Percentiles rank a stretch among this genome's conserved stretches.
These are phyloP conservation scores for Hericium coralloides DNA, from an alignment of 768 basidiomycete genomes.

Conservation along the genomic window DNA sequence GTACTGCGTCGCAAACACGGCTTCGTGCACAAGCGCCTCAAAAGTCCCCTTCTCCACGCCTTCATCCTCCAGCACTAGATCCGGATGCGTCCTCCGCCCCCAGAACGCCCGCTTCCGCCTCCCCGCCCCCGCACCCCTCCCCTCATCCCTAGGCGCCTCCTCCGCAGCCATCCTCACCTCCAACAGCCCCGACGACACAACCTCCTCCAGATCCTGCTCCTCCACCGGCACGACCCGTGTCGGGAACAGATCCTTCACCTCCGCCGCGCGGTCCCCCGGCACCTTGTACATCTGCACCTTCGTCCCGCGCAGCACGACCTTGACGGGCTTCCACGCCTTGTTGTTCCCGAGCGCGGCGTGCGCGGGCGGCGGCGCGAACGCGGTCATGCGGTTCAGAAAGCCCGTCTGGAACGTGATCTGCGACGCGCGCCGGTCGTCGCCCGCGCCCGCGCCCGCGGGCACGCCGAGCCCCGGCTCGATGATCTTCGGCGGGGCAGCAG, in stretches of 20 bases:
- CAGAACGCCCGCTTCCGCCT: conserved; percentile 66
- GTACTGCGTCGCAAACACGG: conserved; percentile 72
- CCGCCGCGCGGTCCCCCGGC: conserved; percentile 54
- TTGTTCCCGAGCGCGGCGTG: conserved; percentile 15
- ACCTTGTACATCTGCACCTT: conserved; percentile 86
- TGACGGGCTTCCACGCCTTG: conserved; percentile 84
- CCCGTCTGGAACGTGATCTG: conserved; percentile 72
- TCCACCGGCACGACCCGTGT: conserved; percentile 46
- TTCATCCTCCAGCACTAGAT: conserved; percentile 38
- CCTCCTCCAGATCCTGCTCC: conserved; percentile 36
- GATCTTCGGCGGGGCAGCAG: conserved; percentile 41
- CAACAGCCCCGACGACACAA: neutral
- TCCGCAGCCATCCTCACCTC: conserved; percentile 17
- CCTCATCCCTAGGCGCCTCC: conserved; percentile 25
- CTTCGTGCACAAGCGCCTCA: conserved; percentile 76
- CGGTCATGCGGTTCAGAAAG: conserved; percentile 62
- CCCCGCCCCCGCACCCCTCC: conserved; percentile 22
- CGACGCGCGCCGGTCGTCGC: conserved; percentile 48
- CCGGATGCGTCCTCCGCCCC: conserved; percentile 70
- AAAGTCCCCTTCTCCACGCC: conserved; percentile 56
- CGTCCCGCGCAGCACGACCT: conserved; percentile 74
- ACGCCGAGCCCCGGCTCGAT: conserved; percentile 31
- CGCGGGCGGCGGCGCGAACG: conserved; percentile 35
- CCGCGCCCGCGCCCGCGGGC: conserved; percentile 24
- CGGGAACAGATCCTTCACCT: conserved; percentile 70